A percentile compares a stretch with the other conserved stretches of the same genome.
Conservation (phyloP, 352 stramenopile species). For the Pythium vanterpoolii region DNA sequence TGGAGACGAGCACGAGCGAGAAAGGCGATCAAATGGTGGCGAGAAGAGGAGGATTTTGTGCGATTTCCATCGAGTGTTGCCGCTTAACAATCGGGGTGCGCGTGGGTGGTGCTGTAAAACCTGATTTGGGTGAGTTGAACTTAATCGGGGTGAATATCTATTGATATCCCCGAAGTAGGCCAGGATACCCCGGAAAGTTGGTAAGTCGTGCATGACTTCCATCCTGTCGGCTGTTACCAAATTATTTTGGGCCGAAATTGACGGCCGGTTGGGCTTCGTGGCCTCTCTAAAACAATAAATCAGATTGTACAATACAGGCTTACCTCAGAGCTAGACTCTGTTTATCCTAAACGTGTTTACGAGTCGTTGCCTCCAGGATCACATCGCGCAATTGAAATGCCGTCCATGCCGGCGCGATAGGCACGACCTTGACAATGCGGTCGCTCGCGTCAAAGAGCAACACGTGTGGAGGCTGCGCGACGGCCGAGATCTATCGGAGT, state of each 20-base stretch:
- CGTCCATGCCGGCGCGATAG: slow-evolving; percentile 37
- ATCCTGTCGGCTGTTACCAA: background rate
- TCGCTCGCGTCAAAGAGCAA: slow-evolving; percentile 36
- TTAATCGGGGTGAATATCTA: slow-evolving; percentile 4
- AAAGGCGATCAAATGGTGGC: background rate
- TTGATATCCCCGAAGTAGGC: background rate
- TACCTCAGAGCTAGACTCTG: no score
- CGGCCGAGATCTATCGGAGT: slow-evolving; percentile 29
- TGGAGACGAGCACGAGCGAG: background rate
- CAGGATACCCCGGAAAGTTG: background rate
- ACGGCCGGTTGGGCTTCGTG: background rate
- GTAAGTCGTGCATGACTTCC: background rate
- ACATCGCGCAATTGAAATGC: slow-evolving; percentile 38
- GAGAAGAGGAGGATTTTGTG: background rate
- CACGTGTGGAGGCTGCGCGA: slow-evolving; percentile 40
- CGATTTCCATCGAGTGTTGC: no score
- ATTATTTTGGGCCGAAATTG: background rate
- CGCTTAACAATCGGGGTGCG: no score
- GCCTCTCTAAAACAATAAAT: slow-evolving; percentile 1
- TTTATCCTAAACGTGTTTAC: background rate
- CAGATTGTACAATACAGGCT: background rate
- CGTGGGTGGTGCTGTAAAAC: background rate
- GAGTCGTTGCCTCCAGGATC: slow-evolving; percentile 9
- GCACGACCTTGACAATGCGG: slow-evolving; percentile 28
- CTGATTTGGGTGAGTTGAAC: slow-evolving; percentile 17